These are phyloP conservation scores for Westerdykella ornata DNA, from an alignment of 2,329 filamentous ascomycete species.

Conservation along the genomic window DNA sequence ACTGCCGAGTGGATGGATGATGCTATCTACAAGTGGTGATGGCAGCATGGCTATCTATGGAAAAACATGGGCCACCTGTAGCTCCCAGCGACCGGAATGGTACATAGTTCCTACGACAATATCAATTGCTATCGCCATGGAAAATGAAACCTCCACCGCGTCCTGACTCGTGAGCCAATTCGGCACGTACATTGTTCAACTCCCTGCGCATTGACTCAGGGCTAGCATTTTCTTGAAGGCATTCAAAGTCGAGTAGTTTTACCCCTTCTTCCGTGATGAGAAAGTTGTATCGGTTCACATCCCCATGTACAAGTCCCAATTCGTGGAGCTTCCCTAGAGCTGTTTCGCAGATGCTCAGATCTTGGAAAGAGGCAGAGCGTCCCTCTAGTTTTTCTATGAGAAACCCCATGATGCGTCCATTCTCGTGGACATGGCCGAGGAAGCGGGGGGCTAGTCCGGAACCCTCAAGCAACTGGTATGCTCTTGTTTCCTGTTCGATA, in stretches of 20 bases:
- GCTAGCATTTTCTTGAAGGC: too few species aligned
- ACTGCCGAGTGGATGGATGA: too few species aligned
- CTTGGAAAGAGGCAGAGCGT: conserved; percentile 18
- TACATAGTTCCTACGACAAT: too few species aligned
- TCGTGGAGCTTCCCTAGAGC: conserved; percentile 23
- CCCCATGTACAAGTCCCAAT: conserved; percentile 32
- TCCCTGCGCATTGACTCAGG: too few species aligned
- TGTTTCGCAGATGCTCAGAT: conserved; percentile 25
- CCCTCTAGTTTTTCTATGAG: conserved; percentile 33
- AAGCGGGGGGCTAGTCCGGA: conserved; percentile 31
- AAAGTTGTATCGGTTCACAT: conserved; percentile 39
- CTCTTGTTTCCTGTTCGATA: conserved; percentile 7
- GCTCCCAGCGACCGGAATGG: too few species aligned
- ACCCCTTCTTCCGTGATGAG: conserved; percentile 23
- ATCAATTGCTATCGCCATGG: too few species aligned
- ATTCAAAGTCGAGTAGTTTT: conserved; percentile 34
- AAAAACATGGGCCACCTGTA: too few species aligned
- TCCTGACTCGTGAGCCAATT: too few species aligned
- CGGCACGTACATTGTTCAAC: too few species aligned
- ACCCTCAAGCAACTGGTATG: conserved; percentile 15
- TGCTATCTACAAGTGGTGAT: too few species aligned
- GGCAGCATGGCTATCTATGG: too few species aligned
- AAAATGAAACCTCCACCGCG: too few species aligned
- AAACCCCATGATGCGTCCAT: conserved; percentile 34
- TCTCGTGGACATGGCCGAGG: conserved; percentile 33